phyloP scores from a whole-genome alignment of 2,329 filamentous ascomycete species.

The Pleoardoris graminearum region DNA sequence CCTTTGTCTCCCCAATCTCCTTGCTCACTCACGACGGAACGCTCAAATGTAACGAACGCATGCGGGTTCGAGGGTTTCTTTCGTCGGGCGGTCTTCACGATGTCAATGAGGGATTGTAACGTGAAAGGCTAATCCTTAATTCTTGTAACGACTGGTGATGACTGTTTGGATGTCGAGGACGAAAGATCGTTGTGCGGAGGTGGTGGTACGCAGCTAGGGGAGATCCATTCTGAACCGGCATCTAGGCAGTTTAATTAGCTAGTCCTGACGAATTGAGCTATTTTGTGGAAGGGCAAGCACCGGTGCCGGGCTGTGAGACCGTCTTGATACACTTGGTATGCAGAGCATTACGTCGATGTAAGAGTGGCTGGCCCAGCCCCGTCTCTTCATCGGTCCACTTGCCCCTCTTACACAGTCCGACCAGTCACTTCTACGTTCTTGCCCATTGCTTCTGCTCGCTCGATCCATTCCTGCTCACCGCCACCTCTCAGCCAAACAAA shows the following conservation, averaged over 20 bases:
- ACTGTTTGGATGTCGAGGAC: not conserved
- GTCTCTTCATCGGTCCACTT: not conserved
- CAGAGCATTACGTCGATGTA: conserved; percentile 2
- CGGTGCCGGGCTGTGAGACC: not conserved
- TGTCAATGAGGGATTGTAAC: conserved; percentile 24
- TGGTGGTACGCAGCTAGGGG: not conserved
- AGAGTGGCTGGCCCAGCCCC: not conserved
- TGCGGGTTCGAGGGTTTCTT: conserved; percentile 17
- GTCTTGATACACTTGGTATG: conserved; percentile 7
- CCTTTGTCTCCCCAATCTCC: conserved; percentile 17
- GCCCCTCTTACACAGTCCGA: not conserved
- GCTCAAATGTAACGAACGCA: conserved; percentile 27
- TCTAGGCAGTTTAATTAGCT: conserved; percentile 5
- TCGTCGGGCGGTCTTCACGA: conserved; percentile 22
- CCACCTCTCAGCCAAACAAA: not conserved
- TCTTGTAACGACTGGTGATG: conserved; percentile 10
- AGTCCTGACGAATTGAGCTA: conserved; percentile 1
- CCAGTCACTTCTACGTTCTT: not conserved
- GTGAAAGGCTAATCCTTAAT: conserved; percentile 28
- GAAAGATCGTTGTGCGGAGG: not conserved
- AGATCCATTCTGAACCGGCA: not conserved
- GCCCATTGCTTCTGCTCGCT: not conserved
- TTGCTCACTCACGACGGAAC: conserved; percentile 34
- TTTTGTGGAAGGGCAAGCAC: not conserved
- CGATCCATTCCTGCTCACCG: not conserved